Evolutionary conservation across 192 early-diverging fungal genomes (phyloP).

Genomic region (Gigaspora rosea): DNA sequence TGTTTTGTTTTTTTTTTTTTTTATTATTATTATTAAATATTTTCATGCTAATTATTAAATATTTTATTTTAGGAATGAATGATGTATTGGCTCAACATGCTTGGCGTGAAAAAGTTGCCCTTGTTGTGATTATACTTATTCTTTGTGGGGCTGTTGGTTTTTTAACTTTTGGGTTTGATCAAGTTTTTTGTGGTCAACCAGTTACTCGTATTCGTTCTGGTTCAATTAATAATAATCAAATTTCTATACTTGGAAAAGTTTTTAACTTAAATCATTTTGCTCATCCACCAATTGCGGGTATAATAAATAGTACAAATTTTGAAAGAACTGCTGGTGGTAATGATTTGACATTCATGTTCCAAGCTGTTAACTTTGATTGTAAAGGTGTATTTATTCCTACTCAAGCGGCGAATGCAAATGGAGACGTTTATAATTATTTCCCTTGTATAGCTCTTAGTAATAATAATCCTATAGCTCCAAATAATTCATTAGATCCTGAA

Average conservation of each 20-base stretch:
- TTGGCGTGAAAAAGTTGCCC: constrained; percentile 91
- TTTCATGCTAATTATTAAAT: background rate
- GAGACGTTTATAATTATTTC: constrained; percentile 60
- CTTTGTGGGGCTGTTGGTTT: constrained; percentile 78
- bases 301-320: background rate
- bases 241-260: constrained; percentile 64
- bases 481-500: constrained; percentile 46
- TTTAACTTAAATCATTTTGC: constrained; percentile 56
- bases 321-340: constrained; percentile 53
- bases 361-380: constrained; percentile 70
- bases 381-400: constrained; percentile 54
- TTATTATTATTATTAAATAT: no score
- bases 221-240: constrained; percentile 41
- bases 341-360: constrained; percentile 79
- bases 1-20: background rate
- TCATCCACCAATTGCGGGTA: background rate
- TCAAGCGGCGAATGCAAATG: constrained; percentile 28
- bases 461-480: constrained; percentile 48
- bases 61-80: constrained; percentile 53
- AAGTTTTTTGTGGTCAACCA: constrained; percentile 57
- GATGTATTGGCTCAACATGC: constrained; percentile 66
- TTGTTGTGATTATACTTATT: constrained; percentile 76
- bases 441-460: constrained; percentile 62
- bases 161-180: constrained; percentile 81
- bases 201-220: constrained; percentile 43